phyloP scores from a whole-genome alignment of 2,329 filamentous ascomycete species.

The Elsinoe batatas region DNA sequence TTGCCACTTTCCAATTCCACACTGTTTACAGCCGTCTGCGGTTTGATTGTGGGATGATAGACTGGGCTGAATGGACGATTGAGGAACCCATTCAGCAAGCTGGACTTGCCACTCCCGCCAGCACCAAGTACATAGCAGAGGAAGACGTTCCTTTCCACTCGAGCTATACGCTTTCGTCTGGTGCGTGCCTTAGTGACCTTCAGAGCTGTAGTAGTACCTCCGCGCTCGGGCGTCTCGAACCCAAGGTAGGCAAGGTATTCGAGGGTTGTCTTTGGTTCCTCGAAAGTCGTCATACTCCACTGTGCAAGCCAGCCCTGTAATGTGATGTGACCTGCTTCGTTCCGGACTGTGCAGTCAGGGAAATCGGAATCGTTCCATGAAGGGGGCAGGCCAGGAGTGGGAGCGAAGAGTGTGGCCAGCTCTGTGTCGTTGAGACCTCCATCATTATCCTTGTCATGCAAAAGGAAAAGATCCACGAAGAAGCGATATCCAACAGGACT shows the following conservation, averaged over 20 bases:
- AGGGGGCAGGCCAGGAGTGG: conserved; percentile 76
- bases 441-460: conserved; percentile 96
- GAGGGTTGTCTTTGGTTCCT: conserved; percentile 87
- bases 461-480: conserved; percentile 89
- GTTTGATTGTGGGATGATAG: conserved; percentile 91
- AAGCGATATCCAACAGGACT: conserved; percentile 93
- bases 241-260: conserved; percentile 95
- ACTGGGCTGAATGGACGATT: conserved; percentile 74
- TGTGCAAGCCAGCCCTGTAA: conserved; percentile 96
- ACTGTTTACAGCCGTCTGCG: conserved; percentile 85
- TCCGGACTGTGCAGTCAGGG: conserved; percentile 85
- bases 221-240: conserved; percentile 69
- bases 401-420: conserved; percentile 76
- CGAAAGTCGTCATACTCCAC: conserved; percentile 99
- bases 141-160: conserved; percentile 89
- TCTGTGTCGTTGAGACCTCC: conserved; percentile 83
- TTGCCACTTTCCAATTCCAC: conserved; percentile 93
- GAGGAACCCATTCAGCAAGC: conserved; percentile 81
- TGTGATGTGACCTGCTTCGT: conserved; percentile 90
- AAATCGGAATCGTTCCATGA: conserved; percentile 87
- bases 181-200: conserved; percentile 91
- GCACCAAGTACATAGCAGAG: conserved; percentile 87
- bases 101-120: conserved; percentile 78
- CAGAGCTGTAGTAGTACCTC: conserved; percentile 70
- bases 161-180: conserved; percentile 66